phyloP scores from a whole-genome alignment of 495 filamentous ascomycete genomes.

The Jackrogersella minutella region DNA sequence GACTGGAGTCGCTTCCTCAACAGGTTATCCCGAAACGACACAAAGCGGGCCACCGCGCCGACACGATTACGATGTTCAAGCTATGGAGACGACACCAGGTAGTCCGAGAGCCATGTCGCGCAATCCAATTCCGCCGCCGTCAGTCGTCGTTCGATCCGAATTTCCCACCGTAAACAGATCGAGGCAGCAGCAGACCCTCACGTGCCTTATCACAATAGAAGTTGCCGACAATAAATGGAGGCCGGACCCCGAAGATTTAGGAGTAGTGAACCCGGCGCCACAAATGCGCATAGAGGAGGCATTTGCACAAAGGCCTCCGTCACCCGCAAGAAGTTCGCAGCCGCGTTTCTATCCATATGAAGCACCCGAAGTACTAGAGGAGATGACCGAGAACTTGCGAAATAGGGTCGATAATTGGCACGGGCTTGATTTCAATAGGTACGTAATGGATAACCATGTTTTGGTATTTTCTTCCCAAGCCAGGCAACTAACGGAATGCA shows the following conservation, averaged over 20 bases:
- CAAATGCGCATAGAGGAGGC: conserved; percentile 56
- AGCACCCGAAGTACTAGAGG: conserved; percentile 74
- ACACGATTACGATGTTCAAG: conserved; percentile 95
- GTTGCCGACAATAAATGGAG: conserved; percentile 93
- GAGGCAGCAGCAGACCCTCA: conserved; percentile 92
- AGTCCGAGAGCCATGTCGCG: conserved; percentile 76
- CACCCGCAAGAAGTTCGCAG: conserved; percentile 57
- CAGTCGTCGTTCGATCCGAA: conserved; percentile 92
- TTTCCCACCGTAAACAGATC: conserved; percentile 93
- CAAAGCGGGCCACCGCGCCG: conserved; percentile 68
- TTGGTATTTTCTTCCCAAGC: background rate
- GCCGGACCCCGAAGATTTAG: conserved; percentile 83
- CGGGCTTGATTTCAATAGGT: conserved; percentile 93
- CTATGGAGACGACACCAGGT: conserved; percentile 88
- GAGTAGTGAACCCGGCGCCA: conserved; percentile 61
- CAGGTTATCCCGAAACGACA: conserved; percentile 75
- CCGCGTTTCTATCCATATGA: conserved; percentile 67
- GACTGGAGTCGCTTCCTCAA: conserved; percentile 76
- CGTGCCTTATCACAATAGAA: conserved; percentile 93
- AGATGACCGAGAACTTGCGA: conserved; percentile 86
- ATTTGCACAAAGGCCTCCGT: conserved; percentile 56
- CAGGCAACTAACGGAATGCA: conserved; percentile 45
- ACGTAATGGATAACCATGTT: conserved; percentile 44
- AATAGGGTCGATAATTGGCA: conserved; percentile 97
- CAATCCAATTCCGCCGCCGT: conserved; percentile 91